Percentiles rank a stretch among this genome's conserved stretches.
phyloP scores from a whole-genome alignment of 192 early-diverging fungal genomes.

The Coemansia sp. region DNA sequence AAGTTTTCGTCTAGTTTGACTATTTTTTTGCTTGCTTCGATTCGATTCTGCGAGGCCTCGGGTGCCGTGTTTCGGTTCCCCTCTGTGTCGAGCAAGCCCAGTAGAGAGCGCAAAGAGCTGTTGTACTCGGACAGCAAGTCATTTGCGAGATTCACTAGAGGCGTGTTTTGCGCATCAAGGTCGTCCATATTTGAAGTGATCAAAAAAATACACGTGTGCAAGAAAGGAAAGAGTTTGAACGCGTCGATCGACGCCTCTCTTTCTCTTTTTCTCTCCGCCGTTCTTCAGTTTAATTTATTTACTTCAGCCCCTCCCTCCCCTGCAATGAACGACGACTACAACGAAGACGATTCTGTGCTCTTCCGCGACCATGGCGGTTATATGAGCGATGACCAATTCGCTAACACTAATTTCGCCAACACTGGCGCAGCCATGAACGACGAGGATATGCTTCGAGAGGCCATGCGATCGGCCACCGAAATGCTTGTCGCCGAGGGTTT shows the following conservation, averaged over 20 bases:
- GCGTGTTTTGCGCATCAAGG: conserved; percentile 35
- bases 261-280: neutral
- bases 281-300: neutral
- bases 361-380: conserved; percentile 12
- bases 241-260: neutral
- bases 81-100: conserved; percentile 44
- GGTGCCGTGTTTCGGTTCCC: conserved; percentile 33
- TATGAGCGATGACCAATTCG: neutral
- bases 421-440: conserved; percentile 2
- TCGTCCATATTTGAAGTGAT: conserved; percentile 19
- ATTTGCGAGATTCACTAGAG: conserved; percentile 45
- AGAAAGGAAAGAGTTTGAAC: neutral
- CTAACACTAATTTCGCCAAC: neutral
- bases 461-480: conserved; percentile 34
- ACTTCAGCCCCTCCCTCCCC: neutral
- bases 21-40: conserved; percentile 13
- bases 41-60: conserved; percentile 12
- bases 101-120: conserved; percentile 33
- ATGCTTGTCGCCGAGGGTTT: conserved; percentile 52
- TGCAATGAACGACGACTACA: neutral
- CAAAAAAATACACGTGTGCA: neutral
- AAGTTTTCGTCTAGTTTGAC: conserved; percentile 35
- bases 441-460: conserved; percentile 26
- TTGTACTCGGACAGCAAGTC: conserved; percentile 42
- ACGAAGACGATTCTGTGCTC: neutral